These are phyloP conservation scores for Rosa chinensis DNA, from an alignment of 306 rosid species.

Conservation along the genomic window DNA sequence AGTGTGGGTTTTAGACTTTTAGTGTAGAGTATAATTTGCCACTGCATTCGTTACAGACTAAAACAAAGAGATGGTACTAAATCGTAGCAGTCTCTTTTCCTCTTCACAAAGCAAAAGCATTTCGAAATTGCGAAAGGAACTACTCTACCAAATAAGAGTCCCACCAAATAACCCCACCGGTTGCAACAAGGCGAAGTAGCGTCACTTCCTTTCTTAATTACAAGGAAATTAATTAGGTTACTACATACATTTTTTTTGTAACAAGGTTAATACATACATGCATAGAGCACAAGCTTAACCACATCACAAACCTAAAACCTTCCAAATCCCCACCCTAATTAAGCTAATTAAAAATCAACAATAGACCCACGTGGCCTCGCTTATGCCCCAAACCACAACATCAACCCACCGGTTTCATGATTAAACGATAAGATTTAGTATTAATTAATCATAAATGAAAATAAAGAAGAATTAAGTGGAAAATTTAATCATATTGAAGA, in stretches of 20 bases:
- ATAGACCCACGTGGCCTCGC: conserved; percentile 3
- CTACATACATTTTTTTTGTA: background rate
- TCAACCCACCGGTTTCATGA: conserved; percentile 3
- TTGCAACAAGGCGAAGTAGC: background rate
- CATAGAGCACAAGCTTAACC: background rate
- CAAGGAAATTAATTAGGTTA: background rate
- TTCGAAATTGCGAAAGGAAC: background rate
- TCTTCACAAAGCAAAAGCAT: background rate
- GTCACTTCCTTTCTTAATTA: background rate
- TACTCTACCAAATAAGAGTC: background rate
- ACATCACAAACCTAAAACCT: background rate
- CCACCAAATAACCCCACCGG: background rate
- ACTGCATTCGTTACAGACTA: too few species aligned
- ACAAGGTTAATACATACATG: background rate
- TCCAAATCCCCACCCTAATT: background rate
- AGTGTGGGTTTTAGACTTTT: too few species aligned
- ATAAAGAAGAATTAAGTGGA: background rate
- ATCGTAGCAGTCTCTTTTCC: too few species aligned
- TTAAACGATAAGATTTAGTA: conserved; percentile 7
- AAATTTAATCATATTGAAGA: background rate
- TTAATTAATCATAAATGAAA: background rate
- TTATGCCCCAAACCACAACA: conserved; percentile 13
- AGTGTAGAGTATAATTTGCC: too few species aligned
- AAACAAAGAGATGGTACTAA: too few species aligned
- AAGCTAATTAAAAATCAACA: background rate